These are phyloP conservation scores for Cerrena zonata DNA, from an alignment of 1,284 basidiomycete species.

Conservation along the genomic window DNA sequence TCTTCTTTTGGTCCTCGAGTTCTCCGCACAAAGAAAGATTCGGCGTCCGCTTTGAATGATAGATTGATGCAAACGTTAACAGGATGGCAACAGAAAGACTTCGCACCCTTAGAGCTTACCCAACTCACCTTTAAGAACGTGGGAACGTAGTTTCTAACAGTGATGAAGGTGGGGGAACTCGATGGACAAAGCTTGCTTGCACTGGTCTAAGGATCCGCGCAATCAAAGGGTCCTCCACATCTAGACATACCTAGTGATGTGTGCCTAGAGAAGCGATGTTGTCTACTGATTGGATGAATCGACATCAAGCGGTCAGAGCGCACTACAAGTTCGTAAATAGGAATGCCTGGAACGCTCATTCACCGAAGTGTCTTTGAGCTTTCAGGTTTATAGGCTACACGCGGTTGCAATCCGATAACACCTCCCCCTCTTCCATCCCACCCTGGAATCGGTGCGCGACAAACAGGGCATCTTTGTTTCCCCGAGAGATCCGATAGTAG, in stretches of 20 bases:
- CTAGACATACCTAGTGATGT: neutral
- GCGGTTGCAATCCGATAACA: conserved; percentile 34
- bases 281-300: neutral
- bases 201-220: neutral
- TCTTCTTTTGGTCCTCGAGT: neutral
- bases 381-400: conserved; percentile 7
- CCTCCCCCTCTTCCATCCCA: conserved; percentile 40
- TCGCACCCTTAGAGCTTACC: too few relatives aligned
- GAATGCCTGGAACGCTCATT: neutral
- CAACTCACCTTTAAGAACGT: neutral
- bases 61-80: neutral
- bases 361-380: neutral
- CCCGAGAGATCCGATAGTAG: neutral
- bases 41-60: neutral
- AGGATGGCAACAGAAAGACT: neutral
- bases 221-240: neutral
- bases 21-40: too few relatives aligned
- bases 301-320: neutral
- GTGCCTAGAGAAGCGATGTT: neutral
- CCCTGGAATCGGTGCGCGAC: conserved; percentile 32
- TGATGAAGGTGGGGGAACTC: neutral
- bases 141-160: neutral
- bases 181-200: neutral
- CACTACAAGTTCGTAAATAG: neutral
- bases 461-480: conserved; percentile 34